Conservation (phyloP, 2,329 filamentous ascomycete genomes). For the Aspergillus quadricinctus region DNA sequence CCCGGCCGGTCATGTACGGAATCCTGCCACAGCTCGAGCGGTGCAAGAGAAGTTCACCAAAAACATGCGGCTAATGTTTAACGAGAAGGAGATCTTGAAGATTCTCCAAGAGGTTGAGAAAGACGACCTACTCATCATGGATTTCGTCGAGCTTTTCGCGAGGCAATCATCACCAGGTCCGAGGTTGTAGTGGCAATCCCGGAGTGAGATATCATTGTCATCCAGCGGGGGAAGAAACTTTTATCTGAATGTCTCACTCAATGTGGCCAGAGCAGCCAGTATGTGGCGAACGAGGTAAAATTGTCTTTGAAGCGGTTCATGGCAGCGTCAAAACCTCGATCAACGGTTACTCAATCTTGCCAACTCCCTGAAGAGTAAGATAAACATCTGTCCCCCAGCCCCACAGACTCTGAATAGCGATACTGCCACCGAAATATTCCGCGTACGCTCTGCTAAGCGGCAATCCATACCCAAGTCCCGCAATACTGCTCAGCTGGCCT, state of each 20-base stretch:
- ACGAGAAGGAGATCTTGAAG: conserved; percentile 7
- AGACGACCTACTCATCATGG: conserved; percentile 7
- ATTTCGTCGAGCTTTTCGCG: conserved; percentile 16
- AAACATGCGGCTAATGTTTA: conserved; percentile 18
- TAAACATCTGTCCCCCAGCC: conserved; percentile 81
- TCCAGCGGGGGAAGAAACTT: not conserved
- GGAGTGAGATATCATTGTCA: not conserved
- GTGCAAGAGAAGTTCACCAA: conserved; percentile 14
- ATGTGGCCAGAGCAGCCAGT: not conserved
- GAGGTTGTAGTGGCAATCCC: conserved; percentile 6
- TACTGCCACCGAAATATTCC: conserved; percentile 95
- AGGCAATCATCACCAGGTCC: not conserved
- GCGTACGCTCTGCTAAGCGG: conserved; percentile 90
- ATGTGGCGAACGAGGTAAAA: not conserved
- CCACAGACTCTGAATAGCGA: conserved; percentile 90
- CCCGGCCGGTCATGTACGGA: conserved; percentile 30
- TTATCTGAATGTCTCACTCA: not conserved
- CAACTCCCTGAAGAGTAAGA: conserved; percentile 58
- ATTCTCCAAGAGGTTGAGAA: conserved; percentile 11
- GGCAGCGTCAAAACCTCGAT: not conserved
- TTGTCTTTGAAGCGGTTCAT: not conserved
- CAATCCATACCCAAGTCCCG: conserved; percentile 87
- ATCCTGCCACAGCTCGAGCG: conserved; percentile 7
- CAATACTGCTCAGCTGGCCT: conserved; percentile 75
- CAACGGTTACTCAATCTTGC: conserved; percentile 39